These are phyloP conservation scores for Leccinum disarticulatum DNA, from an alignment of 768 basidiomycete genomes.

Conservation along the genomic window DNA sequence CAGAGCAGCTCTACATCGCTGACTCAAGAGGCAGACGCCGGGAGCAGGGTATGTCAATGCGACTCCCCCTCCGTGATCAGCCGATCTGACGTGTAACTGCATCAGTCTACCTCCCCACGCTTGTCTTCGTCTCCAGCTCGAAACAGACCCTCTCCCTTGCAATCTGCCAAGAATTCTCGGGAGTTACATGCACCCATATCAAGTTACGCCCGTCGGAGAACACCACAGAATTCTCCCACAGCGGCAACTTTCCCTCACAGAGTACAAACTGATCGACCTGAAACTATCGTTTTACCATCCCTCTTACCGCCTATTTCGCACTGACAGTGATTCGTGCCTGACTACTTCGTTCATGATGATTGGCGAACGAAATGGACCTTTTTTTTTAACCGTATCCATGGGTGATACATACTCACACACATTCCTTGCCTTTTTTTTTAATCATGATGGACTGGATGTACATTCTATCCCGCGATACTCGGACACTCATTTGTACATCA, in stretches of 20 bases:
- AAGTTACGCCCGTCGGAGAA: slow-evolving; percentile 75
- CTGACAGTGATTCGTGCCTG: slow-evolving; percentile 9
- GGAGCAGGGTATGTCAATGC: slow-evolving; percentile 37
- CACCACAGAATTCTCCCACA: slow-evolving; percentile 70
- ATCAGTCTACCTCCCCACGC: slow-evolving; percentile 37
- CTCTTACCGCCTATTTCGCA: slow-evolving; percentile 44
- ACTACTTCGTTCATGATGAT: neutral
- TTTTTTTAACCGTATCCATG: neutral
- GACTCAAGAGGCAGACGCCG: slow-evolving; percentile 26
- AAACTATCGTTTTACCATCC: slow-evolving; percentile 49
- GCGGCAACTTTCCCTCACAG: slow-evolving; percentile 58
- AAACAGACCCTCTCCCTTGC: slow-evolving; percentile 44
- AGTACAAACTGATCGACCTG: slow-evolving; percentile 30
- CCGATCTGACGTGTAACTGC: slow-evolving; percentile 29
- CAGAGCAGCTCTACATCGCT: slow-evolving; percentile 49
- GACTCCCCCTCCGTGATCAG: slow-evolving; percentile 26
- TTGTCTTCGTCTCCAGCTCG: slow-evolving; percentile 43
- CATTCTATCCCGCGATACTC: slow-evolving; percentile 15
- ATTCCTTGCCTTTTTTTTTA: slow-evolving; percentile 14
- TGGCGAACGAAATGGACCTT: neutral
- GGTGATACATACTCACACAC: slow-evolving; percentile 9
- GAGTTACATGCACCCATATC: slow-evolving; percentile 74
- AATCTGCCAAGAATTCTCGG: slow-evolving; percentile 48
- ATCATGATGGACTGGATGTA: slow-evolving; percentile 20
- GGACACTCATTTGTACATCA: slow-evolving; percentile 35